Evolutionary conservation across 2,329 filamentous ascomycete species (phyloP).

Genomic region (Cercospora berteroae): DNA sequence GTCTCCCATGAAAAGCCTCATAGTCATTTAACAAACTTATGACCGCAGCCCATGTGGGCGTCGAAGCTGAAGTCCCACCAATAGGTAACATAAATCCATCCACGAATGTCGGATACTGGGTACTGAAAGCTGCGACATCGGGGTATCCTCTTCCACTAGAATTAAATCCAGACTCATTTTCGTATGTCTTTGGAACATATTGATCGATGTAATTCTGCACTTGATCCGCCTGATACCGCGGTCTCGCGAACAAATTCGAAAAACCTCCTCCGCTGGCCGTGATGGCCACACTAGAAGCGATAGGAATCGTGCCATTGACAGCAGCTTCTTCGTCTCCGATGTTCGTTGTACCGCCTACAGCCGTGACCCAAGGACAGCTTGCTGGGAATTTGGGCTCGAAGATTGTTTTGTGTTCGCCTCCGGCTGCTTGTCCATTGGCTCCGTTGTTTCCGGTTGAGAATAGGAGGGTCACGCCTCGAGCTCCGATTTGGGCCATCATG

Average conservation of each 20-base stretch:
- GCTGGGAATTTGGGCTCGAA: conserved; percentile 50
- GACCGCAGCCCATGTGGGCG: conserved; percentile 58
- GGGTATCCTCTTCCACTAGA: conserved; percentile 44
- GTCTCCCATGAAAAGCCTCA: conserved; percentile 50
- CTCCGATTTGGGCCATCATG: conserved; percentile 63
- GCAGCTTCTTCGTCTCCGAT: conserved; percentile 27
- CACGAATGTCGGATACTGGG: conserved; percentile 37
- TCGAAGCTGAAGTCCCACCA: conserved; percentile 51
- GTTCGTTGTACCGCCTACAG: conserved; percentile 42
- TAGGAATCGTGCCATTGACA: conserved; percentile 23
- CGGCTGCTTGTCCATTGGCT: conserved; percentile 24
- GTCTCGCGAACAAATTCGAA: conserved; percentile 45
- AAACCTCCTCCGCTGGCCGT: conserved; percentile 41
- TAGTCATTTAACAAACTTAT: conserved; percentile 63
- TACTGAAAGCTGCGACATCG: conserved; percentile 50
- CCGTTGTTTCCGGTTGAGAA: conserved; percentile 62
- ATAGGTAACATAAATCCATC: conserved; percentile 36
- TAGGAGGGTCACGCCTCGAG: conserved; percentile 61
- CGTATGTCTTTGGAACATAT: conserved; percentile 41
- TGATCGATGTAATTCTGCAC: conserved; percentile 41
- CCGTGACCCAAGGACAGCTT: conserved; percentile 48
- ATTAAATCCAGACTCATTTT: conserved; percentile 44
- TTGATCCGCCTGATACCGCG: conserved; percentile 44
- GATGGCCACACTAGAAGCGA: conserved; percentile 16
- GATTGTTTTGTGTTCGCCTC: conserved; percentile 43